Evolutionary conservation across 306 rosid genomes (phyloP), one percentile per base, ranked within the genome.

Genomic region (Castanea mollissima): DNA sequence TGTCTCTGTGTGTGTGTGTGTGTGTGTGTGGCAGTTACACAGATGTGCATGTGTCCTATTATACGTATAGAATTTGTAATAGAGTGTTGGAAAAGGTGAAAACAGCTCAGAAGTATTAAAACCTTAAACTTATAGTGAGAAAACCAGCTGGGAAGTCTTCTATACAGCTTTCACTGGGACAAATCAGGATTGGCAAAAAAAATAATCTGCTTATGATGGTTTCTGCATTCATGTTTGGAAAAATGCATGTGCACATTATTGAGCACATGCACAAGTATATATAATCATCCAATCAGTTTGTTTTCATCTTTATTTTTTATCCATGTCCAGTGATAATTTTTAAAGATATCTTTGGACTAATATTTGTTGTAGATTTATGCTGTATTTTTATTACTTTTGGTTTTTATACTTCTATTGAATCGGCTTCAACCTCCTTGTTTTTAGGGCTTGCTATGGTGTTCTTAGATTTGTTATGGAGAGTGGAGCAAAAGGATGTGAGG

Each of bases 381-480:
- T 29, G 35, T 63, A 32, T 15, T 65, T 49, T 7, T 60, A 18
- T 15, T 60, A 6, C 46, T 69, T 54, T 14, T 4, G 27, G 69
- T 74, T 21, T 81, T 23, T 76, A 7, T 58, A 10, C 51, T 60
- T 54, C 10, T 23, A 57, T 44, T 21, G 15, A 44, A 55, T n/a
- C 10, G 19, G 8, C 34, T 55, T 55, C 73, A 56, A 15, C n/a
- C 44, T 32, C 31, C 18, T 65, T 54, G 32, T 76, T 55, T 78
- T 65, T 75, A 93, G 98, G 88, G 97, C 93, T 38, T 93, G 97
- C 83, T 88, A 90, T 89, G 97, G 97, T 87, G 97, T 93, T 58
- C 79, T 87, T 57, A 85, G 91, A 68, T 90, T 91, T 63, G 90
- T 91, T 63, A 89, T 93, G 92, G 98, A 93, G 84, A 91, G 86